Base-by-base conservation (phyloP, 1,284 basidiomycete species). In the Apiotrichum mycotoxinovorans region DNA sequence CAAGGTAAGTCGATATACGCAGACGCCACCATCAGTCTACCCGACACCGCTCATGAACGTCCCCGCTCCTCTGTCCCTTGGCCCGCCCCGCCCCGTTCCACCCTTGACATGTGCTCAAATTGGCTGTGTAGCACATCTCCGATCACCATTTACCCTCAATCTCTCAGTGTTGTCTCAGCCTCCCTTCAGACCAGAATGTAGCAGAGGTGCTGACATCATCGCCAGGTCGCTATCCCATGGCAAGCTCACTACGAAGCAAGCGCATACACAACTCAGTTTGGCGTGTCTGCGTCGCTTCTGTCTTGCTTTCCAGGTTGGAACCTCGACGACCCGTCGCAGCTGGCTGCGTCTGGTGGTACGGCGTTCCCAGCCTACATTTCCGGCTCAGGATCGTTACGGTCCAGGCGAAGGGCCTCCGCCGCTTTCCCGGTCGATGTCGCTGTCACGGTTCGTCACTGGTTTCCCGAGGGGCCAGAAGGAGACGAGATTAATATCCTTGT, bases 231-330 rank as follows among this genome's bases (percentile, higher is more conserved):
- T 9, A 73, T 77, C 23, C 75, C 75, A 17, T 63, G 57, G 52
- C 66, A 68, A 42, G 75, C 75, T 11, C 66, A 71, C 42, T 52
- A 63, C 34, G 67, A 75, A 44, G 66, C 74, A 12, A 55, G 54
- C 25, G 62, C 67, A 9, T 75, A 75, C 52, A 61, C 59, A 5
- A 57, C 63, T 26, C 61, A 62, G 47, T 74, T 68, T 52, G 62
- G 62, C 7, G 49, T 58, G 2, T 47, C 63, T 1, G 64, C 71
- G 25, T 61, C 73, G 45, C 64, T 77, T 22, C 55, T 75, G 33
- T 62, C 70, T 20, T 52, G 64, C 17, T 77, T 77, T 57, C 67
- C 72, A 1, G 63, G 70, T 3, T 75, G 65, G 63, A 71, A 70
- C 54, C 60, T 77, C 20, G 69, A 73, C 52, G 74, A 77, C 52